phyloP scores from a whole-genome alignment of 495 filamentous ascomycete genomes.

The Patellaria atrata region DNA sequence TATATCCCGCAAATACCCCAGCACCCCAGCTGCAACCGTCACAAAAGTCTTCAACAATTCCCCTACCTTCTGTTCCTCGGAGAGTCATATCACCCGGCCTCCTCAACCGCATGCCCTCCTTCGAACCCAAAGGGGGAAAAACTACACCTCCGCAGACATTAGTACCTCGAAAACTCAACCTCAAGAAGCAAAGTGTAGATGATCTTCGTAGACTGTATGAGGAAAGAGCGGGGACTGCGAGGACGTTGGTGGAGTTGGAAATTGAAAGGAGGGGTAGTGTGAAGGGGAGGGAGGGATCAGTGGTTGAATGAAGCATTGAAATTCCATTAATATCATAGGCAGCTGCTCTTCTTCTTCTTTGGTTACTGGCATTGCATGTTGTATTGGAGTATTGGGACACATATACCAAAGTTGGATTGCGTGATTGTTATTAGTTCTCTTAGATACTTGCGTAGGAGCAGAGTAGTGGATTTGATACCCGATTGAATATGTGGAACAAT shows the following conservation, averaged over 20 bases:
- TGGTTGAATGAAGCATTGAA: too few species aligned
- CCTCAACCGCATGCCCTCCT: constrained; percentile 24
- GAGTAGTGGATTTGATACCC: too few species aligned
- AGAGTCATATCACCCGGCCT: constrained; percentile 22
- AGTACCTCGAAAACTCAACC: constrained; percentile 18
- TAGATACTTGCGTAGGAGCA: too few species aligned
- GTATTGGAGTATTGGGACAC: too few species aligned
- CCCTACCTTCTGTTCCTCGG: constrained; percentile 13
- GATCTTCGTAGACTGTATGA: constrained; percentile 29
- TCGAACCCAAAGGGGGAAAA: constrained; percentile 11
- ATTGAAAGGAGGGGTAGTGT: neutral
- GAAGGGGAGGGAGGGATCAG: too few species aligned
- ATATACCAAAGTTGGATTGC: too few species aligned
- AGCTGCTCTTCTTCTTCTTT: too few species aligned
- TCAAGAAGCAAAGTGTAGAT: constrained; percentile 26
- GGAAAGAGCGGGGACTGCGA: constrained; percentile 25
- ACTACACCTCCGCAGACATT: constrained; percentile 4
- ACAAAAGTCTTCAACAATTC: constrained; percentile 14
- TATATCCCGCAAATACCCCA: constrained; percentile 8
- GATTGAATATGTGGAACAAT: too few species aligned
- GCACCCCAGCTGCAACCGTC: constrained; percentile 6
- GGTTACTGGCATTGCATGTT: too few species aligned
- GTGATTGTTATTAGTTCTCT: too few species aligned
- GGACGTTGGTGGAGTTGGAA: constrained; percentile 16
- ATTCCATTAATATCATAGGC: too few species aligned